These are phyloP conservation scores for Claviceps purpurea DNA, from an alignment of 2,329 filamentous ascomycete species.

Conservation along the genomic window DNA sequence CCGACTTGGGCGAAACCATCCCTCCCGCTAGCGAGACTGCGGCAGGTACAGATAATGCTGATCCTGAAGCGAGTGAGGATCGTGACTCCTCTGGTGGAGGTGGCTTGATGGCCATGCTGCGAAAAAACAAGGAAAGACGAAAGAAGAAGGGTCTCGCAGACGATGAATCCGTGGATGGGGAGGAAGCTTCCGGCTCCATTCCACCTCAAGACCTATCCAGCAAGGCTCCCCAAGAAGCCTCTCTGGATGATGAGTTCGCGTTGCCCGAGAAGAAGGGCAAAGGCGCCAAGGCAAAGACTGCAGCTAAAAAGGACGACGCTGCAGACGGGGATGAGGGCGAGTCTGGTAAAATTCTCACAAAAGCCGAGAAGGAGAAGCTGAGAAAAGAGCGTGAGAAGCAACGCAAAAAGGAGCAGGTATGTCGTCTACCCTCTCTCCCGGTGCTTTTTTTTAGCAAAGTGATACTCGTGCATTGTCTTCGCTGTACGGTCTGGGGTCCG, in stretches of 20 bases:
- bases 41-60: constrained; percentile 27
- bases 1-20: constrained; percentile 70
- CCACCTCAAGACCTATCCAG: constrained; percentile 28
- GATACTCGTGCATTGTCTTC: neutral
- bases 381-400: constrained; percentile 99
- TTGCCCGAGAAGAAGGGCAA: constrained; percentile 65
- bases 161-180: constrained; percentile 56
- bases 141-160: constrained; percentile 75
- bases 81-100: constrained; percentile 48
- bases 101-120: constrained; percentile 66
- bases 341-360: constrained; percentile 67
- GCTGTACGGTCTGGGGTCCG: neutral
- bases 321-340: constrained; percentile 39
- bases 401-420: constrained; percentile 91
- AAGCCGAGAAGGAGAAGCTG: constrained; percentile 95
- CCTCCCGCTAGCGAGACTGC: constrained; percentile 42
- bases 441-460: neutral
- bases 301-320: constrained; percentile 30
- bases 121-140: constrained; percentile 73
- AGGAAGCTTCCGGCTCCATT: constrained; percentile 27
- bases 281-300: constrained; percentile 35
- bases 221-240: constrained; percentile 71
- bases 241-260: constrained; percentile 74
- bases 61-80: constrained; percentile 33
- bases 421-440: constrained; percentile 4